Percentiles rank a stretch among this genome's conserved stretches.
Evolutionary conservation across 106 monocot genomes (phyloP).

Genomic region (Agapanthus africanus): DNA sequence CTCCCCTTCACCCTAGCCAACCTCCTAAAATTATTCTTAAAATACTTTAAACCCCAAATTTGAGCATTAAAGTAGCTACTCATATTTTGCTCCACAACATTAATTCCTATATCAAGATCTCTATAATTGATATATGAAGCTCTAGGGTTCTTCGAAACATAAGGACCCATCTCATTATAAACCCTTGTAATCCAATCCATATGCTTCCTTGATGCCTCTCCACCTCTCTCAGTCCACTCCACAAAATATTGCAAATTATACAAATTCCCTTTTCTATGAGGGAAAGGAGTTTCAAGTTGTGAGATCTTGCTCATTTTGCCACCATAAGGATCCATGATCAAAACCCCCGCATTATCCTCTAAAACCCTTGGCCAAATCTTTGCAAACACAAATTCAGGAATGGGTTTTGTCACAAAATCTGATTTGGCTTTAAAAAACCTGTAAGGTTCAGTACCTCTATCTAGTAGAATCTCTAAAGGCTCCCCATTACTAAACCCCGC

Average conservation of each 20-base stretch:
- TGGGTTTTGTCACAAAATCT: slow-evolving; percentile 18
- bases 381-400: neutral
- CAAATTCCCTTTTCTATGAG: slow-evolving; percentile 25
- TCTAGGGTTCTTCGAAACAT: slow-evolving; percentile 24
- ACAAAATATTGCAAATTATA: slow-evolving; percentile 26
- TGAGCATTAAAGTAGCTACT: slow-evolving; percentile 8
- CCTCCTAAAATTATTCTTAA: slow-evolving; percentile 15
- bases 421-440: slow-evolving; percentile 32
- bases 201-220: neutral
- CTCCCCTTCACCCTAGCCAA: slow-evolving; percentile 9
- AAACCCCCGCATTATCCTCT: neutral
- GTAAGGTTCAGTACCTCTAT: neutral
- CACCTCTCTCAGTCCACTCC: slow-evolving; percentile 7
- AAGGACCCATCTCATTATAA: slow-evolving; percentile 17
- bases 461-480: neutral
- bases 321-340: slow-evolving; percentile 25
- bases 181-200: slow-evolving; percentile 11
- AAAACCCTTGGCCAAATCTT: neutral
- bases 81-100: neutral
- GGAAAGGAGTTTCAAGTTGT: slow-evolving; percentile 26
- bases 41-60: slow-evolving; percentile 17
- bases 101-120: slow-evolving; percentile 27
- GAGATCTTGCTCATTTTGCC: slow-evolving; percentile 15
- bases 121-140: slow-evolving; percentile 20
- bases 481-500: slow-evolving; percentile 13